phyloP scores from a whole-genome alignment of 2,329 filamentous ascomycete genomes.

The Neodidymelliopsis sp. region DNA sequence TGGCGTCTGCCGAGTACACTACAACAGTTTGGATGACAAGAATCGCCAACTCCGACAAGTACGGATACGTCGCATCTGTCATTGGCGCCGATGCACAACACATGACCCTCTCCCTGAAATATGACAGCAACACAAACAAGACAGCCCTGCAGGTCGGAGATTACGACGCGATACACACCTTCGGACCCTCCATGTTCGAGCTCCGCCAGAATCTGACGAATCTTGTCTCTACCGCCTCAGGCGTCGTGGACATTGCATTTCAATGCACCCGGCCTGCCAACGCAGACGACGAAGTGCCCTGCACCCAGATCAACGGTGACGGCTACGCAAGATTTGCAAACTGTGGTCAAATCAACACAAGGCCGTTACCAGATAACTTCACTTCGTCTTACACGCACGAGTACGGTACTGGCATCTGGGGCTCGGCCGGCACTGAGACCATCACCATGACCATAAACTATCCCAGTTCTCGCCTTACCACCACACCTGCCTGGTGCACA shows the following conservation, averaged over 20 bases:
- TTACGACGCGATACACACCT: not conserved
- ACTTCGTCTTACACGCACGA: conserved; percentile 1
- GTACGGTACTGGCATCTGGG: conserved; percentile 15
- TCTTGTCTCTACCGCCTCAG: not conserved
- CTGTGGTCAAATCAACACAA: not conserved
- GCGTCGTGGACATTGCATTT: not conserved
- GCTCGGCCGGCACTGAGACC: conserved; percentile 1
- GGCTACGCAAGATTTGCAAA: conserved; percentile 1
- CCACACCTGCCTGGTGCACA: conserved; percentile 11
- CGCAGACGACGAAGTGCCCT: not conserved
- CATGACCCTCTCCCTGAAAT: conserved; percentile 7
- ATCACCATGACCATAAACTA: not conserved
- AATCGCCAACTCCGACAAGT: conserved; percentile 5
- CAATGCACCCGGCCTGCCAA: conserved; percentile 4
- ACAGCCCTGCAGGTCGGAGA: conserved; percentile 3
- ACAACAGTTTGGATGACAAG: conserved; percentile 13
- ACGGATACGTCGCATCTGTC: conserved; percentile 13
- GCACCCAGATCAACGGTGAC: not conserved
- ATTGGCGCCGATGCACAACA: conserved; percentile 11
- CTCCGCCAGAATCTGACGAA: not conserved
- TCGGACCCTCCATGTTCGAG: conserved; percentile 4
- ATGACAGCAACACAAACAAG: not conserved
- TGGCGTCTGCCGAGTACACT: conserved; percentile 7
- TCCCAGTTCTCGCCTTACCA: too few species aligned
- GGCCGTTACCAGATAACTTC: too few species aligned